Base-by-base conservation (phyloP, 1,139 yeast species). In the Kluyveromyces sp. region DNA sequence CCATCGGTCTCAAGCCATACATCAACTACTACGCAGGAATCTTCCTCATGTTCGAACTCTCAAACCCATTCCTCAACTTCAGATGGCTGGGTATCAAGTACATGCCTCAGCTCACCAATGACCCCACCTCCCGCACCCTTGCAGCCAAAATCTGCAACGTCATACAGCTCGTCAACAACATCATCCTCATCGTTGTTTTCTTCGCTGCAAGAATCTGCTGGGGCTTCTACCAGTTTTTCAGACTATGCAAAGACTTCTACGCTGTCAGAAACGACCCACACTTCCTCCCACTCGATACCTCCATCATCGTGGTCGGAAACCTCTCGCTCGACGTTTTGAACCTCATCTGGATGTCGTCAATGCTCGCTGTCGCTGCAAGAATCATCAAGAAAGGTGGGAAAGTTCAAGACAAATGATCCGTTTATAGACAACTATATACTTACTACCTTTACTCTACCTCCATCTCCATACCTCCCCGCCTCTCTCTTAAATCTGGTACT, bases 31-130 rank as follows among this genome's bases (percentile, higher is more conserved):
- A 88, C 73, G 80, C 88, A 21, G 94, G 96, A 1, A 78, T 82
- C 7, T 92, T 92, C 66, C 73, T 92, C 57, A 60, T 88, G 50
- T 92, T 92, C 68, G 98, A 92, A 67, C 73, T 85, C 49, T 86
- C 96, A 25, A 92, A 97, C 6, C 97, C 98, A 8, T 90, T 90
- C 63, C 81, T 92, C 48, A 90, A 92, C 68, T 66, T 89, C 53
- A 84, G 95, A 67, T 90, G 97, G 97, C 83, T 86, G 62, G 86
- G 92, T 2, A 70, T 85, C 45, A 82, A 83, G 58, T 75, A 86
- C 47, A 44, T 54, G 34, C 59, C 58, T 30, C 48, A 48, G 34
- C 37, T 41, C 21, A 28, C 50, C 7, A 44, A 43, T 8, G 42
- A 33, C 35, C 21, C 21, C 21, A 2, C 21, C 21, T 41, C 38